phyloP scores from a whole-genome alignment of 148 eudicot genomes.

The Spergularia marina region DNA sequence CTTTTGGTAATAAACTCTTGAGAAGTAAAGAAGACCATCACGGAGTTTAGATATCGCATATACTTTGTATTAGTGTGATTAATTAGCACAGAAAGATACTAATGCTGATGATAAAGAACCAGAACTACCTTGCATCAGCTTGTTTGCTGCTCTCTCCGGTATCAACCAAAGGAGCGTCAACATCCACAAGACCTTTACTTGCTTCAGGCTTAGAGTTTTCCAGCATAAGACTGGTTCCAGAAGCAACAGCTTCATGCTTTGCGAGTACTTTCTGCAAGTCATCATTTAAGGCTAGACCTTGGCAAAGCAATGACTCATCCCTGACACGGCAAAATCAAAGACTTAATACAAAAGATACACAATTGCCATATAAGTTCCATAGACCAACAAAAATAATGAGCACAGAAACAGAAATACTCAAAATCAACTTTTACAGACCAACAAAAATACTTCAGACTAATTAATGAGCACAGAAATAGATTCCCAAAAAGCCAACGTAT shows the following conservation, averaged over 20 bases:
- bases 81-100: neutral
- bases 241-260: conserved; percentile 73
- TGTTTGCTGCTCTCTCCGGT: conserved; percentile 65
- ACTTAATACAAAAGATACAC: neutral
- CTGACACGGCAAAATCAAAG: conserved; percentile 31
- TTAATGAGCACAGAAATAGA: neutral
- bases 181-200: conserved; percentile 44
- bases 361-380: neutral
- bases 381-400: neutral
- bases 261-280: conserved; percentile 84
- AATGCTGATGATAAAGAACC: neutral
- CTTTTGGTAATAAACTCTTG: no score
- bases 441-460: no score
- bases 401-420: no score
- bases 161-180: conserved; percentile 74
- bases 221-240: conserved; percentile 39
- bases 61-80: neutral
- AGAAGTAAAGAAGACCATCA: no score
- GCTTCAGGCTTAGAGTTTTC: conserved; percentile 59
- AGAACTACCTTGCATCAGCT: conserved; percentile 54
- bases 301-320: conserved; percentile 90
- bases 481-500: neutral
- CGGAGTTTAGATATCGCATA: no score
- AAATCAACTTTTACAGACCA: neutral
- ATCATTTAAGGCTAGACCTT: conserved; percentile 88